Conservation (phyloP, 805 yeast genomes). For the Metschnikowia orientalis region DNA sequence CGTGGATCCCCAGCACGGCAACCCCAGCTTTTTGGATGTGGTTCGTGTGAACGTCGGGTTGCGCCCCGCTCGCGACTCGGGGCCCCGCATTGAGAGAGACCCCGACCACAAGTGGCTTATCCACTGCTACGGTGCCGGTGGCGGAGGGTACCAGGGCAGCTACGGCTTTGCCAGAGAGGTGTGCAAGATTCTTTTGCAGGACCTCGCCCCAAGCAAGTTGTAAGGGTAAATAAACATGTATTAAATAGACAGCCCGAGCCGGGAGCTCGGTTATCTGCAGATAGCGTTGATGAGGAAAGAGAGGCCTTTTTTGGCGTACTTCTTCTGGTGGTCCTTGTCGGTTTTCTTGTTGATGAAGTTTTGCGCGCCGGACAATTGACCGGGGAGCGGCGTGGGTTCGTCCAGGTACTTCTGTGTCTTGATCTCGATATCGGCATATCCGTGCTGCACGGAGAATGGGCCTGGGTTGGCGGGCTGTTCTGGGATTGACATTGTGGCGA, state of each 20-base stretch:
- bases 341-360: conserved; percentile 27
- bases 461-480: conserved; percentile 28
- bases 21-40: conserved; percentile 28
- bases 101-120: conserved; percentile 35
- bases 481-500: conserved; percentile 20
- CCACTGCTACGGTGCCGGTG: conserved; percentile 61
- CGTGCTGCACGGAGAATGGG: conserved; percentile 27
- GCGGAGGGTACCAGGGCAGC: conserved; percentile 49
- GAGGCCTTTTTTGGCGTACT: conserved; percentile 25
- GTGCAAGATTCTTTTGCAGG: conserved; percentile 4
- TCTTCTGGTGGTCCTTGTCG: conserved; percentile 31
- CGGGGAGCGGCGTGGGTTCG: conserved; percentile 31
- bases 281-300: conserved; percentile 20
- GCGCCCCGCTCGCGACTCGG: conserved; percentile 36
- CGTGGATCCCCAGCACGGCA: conserved; percentile 25
- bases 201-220: conserved; percentile 3
- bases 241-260: neutral
- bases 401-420: conserved; percentile 30
- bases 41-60: conserved; percentile 34
- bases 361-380: conserved; percentile 23
- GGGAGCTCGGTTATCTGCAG: conserved; percentile 14
- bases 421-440: conserved; percentile 27
- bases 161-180: conserved; percentile 51
- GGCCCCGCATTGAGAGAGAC: conserved; percentile 33
- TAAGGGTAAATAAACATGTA: neutral